phyloP scores from a whole-genome alignment of 495 filamentous ascomycete genomes.

The Lepraria neglecta region DNA sequence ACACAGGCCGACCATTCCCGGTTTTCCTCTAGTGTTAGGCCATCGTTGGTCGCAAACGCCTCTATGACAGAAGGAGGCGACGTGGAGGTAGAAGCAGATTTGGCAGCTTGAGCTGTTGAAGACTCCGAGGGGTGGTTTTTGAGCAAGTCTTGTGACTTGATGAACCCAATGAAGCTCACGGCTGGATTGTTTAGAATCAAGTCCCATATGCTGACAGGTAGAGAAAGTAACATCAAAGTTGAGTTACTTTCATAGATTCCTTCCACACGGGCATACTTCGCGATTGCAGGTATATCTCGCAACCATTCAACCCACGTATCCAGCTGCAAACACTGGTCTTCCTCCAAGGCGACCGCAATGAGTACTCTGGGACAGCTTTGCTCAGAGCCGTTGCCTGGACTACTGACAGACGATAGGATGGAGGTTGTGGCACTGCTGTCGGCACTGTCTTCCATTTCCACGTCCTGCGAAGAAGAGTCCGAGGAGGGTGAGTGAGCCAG shows the following conservation, averaged over 20 bases:
- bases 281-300: not conserved
- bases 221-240: not conserved
- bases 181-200: slow-evolving; percentile 6
- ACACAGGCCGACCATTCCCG: not conserved
- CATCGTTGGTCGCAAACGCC: not conserved
- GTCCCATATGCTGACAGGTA: slow-evolving; percentile 2
- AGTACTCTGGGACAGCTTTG: not conserved
- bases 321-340: not conserved
- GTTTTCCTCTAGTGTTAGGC: not conserved
- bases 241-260: slow-evolving; percentile 5
- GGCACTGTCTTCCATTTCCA: slow-evolving; percentile 1
- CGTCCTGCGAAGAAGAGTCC: not conserved
- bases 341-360: not conserved
- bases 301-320: slow-evolving; percentile 6
- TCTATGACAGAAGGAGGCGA: not conserved
- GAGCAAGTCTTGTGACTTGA: not conserved
- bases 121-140: not conserved
- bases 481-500: not conserved
- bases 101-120: not conserved
- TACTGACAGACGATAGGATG: not conserved
- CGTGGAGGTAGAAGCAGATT: not conserved
- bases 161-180: slow-evolving; percentile 6
- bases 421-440: not conserved
- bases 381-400: not conserved
- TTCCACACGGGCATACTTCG: not conserved